Evolutionary conservation across 2,329 filamentous ascomycete species (phyloP).

Genomic region (Aspergillus sp.): DNA sequence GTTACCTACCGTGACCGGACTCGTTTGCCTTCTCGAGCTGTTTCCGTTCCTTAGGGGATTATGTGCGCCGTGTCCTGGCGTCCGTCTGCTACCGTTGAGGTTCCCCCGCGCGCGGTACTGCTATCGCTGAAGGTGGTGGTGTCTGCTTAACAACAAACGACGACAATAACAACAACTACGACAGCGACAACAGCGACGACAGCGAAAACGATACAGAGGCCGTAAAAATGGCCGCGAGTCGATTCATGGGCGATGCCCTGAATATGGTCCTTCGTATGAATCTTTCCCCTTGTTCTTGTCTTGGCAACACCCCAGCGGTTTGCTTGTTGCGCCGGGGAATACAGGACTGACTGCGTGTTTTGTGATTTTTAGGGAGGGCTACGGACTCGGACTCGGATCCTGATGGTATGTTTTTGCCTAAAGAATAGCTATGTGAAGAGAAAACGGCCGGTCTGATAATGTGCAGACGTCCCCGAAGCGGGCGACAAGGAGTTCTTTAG

Average conservation of each 20-base stretch:
- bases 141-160: conserved; percentile 2
- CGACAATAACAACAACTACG: no score
- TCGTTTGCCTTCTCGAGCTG: not conserved
- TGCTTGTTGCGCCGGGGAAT: not conserved
- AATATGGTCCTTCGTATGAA: conserved; percentile 31
- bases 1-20: not conserved
- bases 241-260: conserved; percentile 27
- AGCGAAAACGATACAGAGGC: no score
- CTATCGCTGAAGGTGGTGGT: conserved; percentile 9
- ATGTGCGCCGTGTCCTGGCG: conserved; percentile 28
- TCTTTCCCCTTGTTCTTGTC: not conserved
- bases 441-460: conserved; percentile 2
- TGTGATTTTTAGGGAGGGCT: conserved; percentile 23
- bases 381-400: conserved; percentile 30
- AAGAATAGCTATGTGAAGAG: no score
- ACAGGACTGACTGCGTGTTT: not conserved
- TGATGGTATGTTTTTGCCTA: conserved; percentile 23
- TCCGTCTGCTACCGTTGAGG: conserved; percentile 27
- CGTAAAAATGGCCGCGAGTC: conserved; percentile 26
- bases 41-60: conserved; percentile 11
- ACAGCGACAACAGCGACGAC: no score
- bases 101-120: conserved; percentile 16
- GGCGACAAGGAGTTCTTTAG: conserved; percentile 89
- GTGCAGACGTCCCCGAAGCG: conserved; percentile 60
- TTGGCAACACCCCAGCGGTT: not conserved